A percentile compares a stretch with the other conserved stretches of the same genome.
These are phyloP conservation scores for Fusarium robinianum DNA, from an alignment of 2,329 filamentous ascomycete genomes.

Conservation along the genomic window DNA sequence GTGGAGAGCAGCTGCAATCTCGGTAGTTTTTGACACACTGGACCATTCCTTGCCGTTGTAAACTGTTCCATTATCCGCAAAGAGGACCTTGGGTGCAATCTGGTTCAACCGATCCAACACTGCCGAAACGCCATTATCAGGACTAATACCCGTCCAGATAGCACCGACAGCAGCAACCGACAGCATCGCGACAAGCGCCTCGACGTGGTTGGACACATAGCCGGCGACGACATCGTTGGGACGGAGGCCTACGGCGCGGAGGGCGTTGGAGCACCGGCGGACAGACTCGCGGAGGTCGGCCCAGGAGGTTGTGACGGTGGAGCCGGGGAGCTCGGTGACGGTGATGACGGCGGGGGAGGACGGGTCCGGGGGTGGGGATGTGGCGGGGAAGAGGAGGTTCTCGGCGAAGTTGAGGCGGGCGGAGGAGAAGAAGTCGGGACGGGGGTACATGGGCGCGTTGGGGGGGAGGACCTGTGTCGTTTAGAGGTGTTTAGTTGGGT, in stretches of 20 bases:
- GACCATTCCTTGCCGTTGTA: conserved; percentile 92
- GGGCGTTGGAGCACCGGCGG: conserved; percentile 69
- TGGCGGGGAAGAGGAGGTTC: conserved; percentile 82
- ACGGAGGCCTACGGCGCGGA: conserved; percentile 67
- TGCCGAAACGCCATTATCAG: conserved; percentile 88
- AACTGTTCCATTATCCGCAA: conserved; percentile 83
- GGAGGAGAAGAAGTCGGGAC: conserved; percentile 82
- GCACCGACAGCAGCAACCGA: conserved; percentile 81
- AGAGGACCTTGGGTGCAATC: conserved; percentile 80
- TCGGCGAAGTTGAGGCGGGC: conserved; percentile 89
- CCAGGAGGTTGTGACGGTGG: conserved; percentile 69
- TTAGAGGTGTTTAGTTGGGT: conserved; percentile 12
- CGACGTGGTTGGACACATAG: conserved; percentile 87
- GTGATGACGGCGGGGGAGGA: conserved; percentile 74
- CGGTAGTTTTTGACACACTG: conserved; percentile 76
- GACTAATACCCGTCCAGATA: conserved; percentile 91
- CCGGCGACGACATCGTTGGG: conserved; percentile 64
- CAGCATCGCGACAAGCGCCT: conserved; percentile 87
- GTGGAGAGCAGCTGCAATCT: conserved; percentile 70
- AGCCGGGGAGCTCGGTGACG: conserved; percentile 72
- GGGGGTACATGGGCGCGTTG: conserved; percentile 76
- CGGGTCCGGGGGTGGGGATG: conserved; percentile 49
- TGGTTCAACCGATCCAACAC: conserved; percentile 86
- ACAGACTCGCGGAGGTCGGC: conserved; percentile 78
- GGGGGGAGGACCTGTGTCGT: conserved; percentile 66